Evolutionary conservation across 768 basidiomycete genomes (phyloP), one percentile per base, ranked within the genome.

Genomic region (Psilocybe tampanensis): DNA sequence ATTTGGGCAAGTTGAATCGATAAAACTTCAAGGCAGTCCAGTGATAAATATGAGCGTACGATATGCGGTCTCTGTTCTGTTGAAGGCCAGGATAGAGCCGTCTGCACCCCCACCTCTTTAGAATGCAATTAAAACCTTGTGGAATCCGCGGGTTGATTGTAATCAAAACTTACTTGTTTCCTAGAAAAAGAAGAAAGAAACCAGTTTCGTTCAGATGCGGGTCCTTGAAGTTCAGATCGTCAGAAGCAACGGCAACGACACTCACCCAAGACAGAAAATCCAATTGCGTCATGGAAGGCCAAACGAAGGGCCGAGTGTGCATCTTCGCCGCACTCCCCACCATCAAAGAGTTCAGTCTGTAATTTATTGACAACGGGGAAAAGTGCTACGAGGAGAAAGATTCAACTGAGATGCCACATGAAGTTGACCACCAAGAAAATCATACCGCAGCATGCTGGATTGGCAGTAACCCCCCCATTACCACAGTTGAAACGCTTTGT

Each of bases 241-340:
- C n/a, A n/a, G n/a, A n/a, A n/a, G n/a, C n/a, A n/a, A n/a, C n/a
- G n/a, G n/a, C n/a, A n/a, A n/a, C n/a, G 29, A 8, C 8, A 45
- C 44, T 21, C 56, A 53, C 67, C 67, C 39, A 68, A 61, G 61
- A 60, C 53, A 8, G 60, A 61, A 44, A 55, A 53, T 5, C 54
- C 63, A 52, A 64, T 64, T 2, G 63, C 63, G 43, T 64, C 63
- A 47, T 64, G 63, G 57, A 64, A 64, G 0, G 63, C 26, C 19
- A 61, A 54, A 49, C 60, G 64, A 15, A 64, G 54, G 42, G 64
- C 65, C 33, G 57, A 56, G 44, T 64, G 64, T n/a, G 60, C 60
- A 48, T 69, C 67, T 57, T 72, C 71, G 29, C 71, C 70, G 49
- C 73, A 74, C 54, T 71, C 65, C 23, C 67, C 68, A 24, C 61